Conservation (phyloP, 2,329 filamentous ascomycete species). For the Monilinia fructicola region DNA sequence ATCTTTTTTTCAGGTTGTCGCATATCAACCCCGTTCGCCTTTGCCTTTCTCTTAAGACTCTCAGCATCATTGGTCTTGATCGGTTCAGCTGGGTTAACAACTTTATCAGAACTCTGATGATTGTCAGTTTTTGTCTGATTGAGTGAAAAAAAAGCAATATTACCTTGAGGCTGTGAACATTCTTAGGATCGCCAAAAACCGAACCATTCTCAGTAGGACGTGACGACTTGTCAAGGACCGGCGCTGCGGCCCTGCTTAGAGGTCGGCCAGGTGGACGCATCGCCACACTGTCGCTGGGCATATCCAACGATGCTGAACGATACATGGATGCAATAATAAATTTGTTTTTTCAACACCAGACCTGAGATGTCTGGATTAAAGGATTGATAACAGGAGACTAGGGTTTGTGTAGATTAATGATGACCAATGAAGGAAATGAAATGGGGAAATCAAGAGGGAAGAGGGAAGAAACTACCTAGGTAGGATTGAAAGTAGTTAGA, state of each 20-base stretch:
- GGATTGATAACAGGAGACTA: no score
- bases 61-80: background rate
- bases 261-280: background rate
- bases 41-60: background rate
- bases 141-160: background rate
- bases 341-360: background rate
- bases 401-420: no score
- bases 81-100: no score
- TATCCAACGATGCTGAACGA: background rate
- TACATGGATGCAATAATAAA: background rate
- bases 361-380: no score
- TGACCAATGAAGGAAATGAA: background rate
- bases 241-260: background rate
- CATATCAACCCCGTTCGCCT: background rate
- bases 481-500: background rate
- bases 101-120: background rate
- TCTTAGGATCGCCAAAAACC: background rate
- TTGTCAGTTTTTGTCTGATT: background rate
- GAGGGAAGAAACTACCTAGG: background rate
- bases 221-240: background rate
- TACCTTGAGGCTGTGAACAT: background rate
- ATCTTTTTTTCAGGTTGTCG: background rate
- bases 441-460: background rate
- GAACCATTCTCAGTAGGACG: background rate
- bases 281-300: background rate